phyloP scores from a whole-genome alignment of 1,284 basidiomycete species.

The Sanghuangporus baumii region DNA sequence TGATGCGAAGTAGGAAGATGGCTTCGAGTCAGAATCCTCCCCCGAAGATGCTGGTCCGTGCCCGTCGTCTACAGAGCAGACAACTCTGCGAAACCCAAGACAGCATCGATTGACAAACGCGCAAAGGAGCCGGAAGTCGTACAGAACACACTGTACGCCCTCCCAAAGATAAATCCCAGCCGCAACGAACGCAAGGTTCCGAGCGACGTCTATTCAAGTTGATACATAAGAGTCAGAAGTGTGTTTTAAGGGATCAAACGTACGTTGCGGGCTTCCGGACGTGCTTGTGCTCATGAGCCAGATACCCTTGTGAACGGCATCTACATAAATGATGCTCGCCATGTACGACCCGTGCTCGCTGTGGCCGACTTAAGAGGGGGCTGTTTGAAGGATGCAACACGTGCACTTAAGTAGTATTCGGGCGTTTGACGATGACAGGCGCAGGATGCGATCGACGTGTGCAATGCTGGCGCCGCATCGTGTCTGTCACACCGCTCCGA shows the following conservation, averaged over 20 bases:
- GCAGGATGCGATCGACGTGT: too few species aligned
- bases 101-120: not conserved
- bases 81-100: not conserved
- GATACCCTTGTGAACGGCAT: not conserved
- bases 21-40: not conserved
- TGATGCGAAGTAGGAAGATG: not conserved
- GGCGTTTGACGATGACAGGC: too few species aligned
- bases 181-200: constrained; percentile 5
- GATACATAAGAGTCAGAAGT: not conserved
- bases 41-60: not conserved
- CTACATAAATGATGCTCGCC: not conserved
- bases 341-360: not conserved
- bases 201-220: not conserved
- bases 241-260: not conserved
- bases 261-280: not conserved
- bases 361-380: too few species aligned
- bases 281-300: not conserved
- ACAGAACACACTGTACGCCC: constrained; percentile 1
- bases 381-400: too few species aligned
- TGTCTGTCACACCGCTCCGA: too few species aligned
- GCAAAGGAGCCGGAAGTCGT: not conserved
- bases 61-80: not conserved
- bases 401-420: too few species aligned
- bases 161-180: constrained; percentile 11
- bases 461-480: too few species aligned